Base-by-base conservation (phyloP, 805 yeast genomes). In the Nakazawaea holstii region DNA sequence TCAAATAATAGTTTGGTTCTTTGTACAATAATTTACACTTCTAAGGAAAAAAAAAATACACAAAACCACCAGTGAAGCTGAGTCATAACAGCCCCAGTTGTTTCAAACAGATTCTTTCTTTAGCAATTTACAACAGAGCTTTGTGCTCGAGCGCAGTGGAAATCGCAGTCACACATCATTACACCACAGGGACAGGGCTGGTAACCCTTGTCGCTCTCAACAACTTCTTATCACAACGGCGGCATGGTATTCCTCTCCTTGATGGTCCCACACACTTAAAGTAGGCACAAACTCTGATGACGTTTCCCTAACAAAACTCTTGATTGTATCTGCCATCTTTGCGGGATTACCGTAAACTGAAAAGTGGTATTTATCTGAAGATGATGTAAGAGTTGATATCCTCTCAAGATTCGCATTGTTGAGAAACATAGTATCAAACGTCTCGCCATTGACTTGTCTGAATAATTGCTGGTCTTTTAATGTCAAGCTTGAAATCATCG, bases 211-310 rank as follows among this genome's bases (percentile, higher is more conserved):
- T 8, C 17, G 3, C 20, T 8, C 30, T 27, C 20, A 36, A 11
- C 17, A 42, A n/a, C 43, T 45, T 45, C 64, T 57, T 7, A 53
- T 44, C 11, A 64, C 54, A 10, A 64, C 35, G 14, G 61, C 67
- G 41, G 43, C 52, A 8, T 50, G 56, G 24, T 40, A 56, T 14
- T 33, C 11, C 17, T 50, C 52, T n/a, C 66, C 62, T 15, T 36
- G 38, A 38, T 47, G 48, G 41, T 62, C 53, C 66, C 67, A 65
- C 1, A 61, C 52, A 8, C 49, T 48, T 3, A 29, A 3, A 3
- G 61, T 66, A 4, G 68, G 69, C 11, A 62, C 41, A 36, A 47
- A 60, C 28, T 64, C 69, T 13, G 52, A 46, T 4, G 63, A 56
- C 1, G 24, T 39, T 7, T 10, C 11, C 28, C n/a, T 7, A 26